Evolutionary conservation across 2,329 filamentous ascomycete species (phyloP).

Genomic region (Nemania sp.): DNA sequence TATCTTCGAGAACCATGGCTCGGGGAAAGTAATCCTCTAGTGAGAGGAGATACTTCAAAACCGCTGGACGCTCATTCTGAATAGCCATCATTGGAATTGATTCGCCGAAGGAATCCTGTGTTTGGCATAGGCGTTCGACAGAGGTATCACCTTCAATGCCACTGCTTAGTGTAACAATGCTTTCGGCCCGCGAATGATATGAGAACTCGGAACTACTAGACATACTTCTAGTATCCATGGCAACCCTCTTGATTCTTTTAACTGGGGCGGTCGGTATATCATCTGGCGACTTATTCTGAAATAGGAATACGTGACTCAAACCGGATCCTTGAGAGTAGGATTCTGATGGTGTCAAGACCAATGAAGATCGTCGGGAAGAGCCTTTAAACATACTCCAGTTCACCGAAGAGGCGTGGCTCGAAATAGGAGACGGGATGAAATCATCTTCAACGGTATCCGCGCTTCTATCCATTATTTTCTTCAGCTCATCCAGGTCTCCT

Average conservation of each 20-base stretch:
- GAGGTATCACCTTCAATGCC: slow-evolving; percentile 88
- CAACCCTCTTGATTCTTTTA: slow-evolving; percentile 80
- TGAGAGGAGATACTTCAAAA: slow-evolving; percentile 83
- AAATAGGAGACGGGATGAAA: slow-evolving; percentile 52
- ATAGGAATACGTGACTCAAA: slow-evolving; percentile 91
- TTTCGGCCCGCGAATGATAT: slow-evolving; percentile 82
- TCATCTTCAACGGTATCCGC: slow-evolving; percentile 60
- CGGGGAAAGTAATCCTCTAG: slow-evolving; percentile 81
- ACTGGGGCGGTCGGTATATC: slow-evolving; percentile 53
- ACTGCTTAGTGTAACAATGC: slow-evolving; percentile 78
- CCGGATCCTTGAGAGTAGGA: slow-evolving; percentile 67
- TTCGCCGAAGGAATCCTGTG: slow-evolving; percentile 77
- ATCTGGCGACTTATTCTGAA: slow-evolving; percentile 71
- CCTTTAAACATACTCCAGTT: slow-evolving; percentile 63
- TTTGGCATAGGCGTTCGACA: slow-evolving; percentile 80
- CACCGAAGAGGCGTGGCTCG: slow-evolving; percentile 60
- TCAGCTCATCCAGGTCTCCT: slow-evolving; percentile 82
- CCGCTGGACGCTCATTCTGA: slow-evolving; percentile 76
- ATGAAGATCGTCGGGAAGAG: slow-evolving; percentile 57
- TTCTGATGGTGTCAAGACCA: slow-evolving; percentile 59
- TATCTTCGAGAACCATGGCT: slow-evolving; percentile 79
- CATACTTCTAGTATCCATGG: slow-evolving; percentile 89
- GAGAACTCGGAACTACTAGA: slow-evolving; percentile 89
- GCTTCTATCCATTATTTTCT: slow-evolving; percentile 81
- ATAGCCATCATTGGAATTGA: slow-evolving; percentile 91